Percentiles rank a stretch among this genome's conserved stretches.
phyloP scores from a whole-genome alignment of 352 stramenopile species.

The Globisporangium canariense region DNA sequence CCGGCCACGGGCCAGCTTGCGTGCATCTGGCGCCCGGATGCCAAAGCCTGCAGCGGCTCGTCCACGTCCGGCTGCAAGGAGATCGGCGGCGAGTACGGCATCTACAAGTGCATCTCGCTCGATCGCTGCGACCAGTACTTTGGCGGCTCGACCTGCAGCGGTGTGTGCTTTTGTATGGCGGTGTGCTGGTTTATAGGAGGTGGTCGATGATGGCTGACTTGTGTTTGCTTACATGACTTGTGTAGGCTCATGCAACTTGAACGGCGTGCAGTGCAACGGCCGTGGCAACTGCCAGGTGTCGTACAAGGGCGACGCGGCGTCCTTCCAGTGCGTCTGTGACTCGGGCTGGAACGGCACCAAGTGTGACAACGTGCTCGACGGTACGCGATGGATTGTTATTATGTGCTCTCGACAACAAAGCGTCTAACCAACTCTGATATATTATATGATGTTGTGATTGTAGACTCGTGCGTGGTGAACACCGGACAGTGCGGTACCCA shows the following conservation, averaged over 20 bases:
- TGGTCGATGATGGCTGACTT: neutral
- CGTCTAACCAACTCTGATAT: neutral
- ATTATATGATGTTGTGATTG: neutral
- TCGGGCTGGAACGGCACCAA: constrained; percentile 65
- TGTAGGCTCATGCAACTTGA: constrained; percentile 32
- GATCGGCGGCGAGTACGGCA: constrained; percentile 30
- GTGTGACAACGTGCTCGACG: constrained; percentile 55
- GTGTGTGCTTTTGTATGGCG: constrained; percentile 25
- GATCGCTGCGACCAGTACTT: constrained; percentile 75
- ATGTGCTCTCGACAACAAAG: no score
- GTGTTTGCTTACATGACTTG: neutral
- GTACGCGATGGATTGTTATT: constrained; percentile 6
- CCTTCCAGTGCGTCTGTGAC: constrained; percentile 63
- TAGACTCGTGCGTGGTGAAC: constrained; percentile 40
- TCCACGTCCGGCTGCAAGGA: constrained; percentile 24
- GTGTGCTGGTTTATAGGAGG: constrained; percentile 5
- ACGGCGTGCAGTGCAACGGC: constrained; percentile 64
- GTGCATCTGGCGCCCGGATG: constrained; percentile 50
- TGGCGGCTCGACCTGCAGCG: constrained; percentile 45
- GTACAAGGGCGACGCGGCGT: constrained; percentile 26
- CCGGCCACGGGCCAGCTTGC: constrained; percentile 54
- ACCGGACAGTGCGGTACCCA: constrained; percentile 43
- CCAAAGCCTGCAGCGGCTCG: constrained; percentile 18
- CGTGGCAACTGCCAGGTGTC: constrained; percentile 54
- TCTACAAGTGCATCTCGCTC: constrained; percentile 83